Conservation (phyloP, 148 eudicot species). For the Amaranthus hypochondriacus region DNA sequence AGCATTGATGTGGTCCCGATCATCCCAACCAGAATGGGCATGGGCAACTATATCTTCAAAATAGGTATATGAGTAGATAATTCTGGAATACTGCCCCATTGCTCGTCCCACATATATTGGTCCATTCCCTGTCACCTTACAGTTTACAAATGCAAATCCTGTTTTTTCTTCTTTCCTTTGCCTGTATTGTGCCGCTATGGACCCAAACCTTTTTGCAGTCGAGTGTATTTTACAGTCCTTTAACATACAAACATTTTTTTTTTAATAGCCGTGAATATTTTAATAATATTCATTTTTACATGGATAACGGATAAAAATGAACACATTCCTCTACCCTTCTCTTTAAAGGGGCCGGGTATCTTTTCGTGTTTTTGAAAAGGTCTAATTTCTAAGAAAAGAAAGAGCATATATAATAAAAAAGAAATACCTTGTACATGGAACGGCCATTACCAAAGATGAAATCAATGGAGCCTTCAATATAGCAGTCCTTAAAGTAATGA, state of each 20-base stretch:
- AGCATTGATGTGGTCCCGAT: slow-evolving; percentile 63
- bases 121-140: slow-evolving; percentile 85
- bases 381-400: too few species aligned
- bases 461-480: slow-evolving; percentile 94
- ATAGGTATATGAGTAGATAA: slow-evolving; percentile 80
- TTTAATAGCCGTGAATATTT: too few species aligned
- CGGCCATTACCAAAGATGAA: slow-evolving; percentile 98
- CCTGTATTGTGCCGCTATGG: slow-evolving; percentile 88
- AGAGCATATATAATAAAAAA: too few species aligned
- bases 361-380: too few species aligned
- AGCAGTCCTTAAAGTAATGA: slow-evolving; percentile 93
- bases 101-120: slow-evolving; percentile 93
- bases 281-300: too few species aligned
- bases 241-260: too few species aligned
- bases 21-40: slow-evolving; percentile 95
- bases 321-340: not conserved
- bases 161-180: slow-evolving; percentile 57
- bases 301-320: too few species aligned
- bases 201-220: slow-evolving; percentile 78
- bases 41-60: slow-evolving; percentile 81
- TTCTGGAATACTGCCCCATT: slow-evolving; percentile 88
- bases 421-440: slow-evolving; percentile 81
- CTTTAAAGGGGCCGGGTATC: too few species aligned
- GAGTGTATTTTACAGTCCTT: slow-evolving; percentile 90
- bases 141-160: slow-evolving; percentile 78